A percentile compares a stretch with the other conserved stretches of the same genome.
phyloP scores from a whole-genome alignment of 345 rosid genomes.

The Cardamine occulta region DNA sequence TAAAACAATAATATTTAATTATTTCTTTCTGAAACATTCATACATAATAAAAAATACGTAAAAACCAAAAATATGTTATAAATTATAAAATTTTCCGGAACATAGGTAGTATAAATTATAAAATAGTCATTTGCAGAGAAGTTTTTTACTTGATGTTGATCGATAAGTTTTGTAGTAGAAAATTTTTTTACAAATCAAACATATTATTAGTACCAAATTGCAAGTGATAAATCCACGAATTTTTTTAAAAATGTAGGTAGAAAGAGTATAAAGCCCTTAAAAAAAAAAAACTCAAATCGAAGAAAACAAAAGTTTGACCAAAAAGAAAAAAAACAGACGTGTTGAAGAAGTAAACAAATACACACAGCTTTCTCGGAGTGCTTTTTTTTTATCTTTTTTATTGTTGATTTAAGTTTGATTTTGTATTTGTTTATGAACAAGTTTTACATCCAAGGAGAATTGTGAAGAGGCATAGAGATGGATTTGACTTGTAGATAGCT shows the following conservation, averaged over 20 bases:
- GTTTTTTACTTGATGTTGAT: too few species aligned
- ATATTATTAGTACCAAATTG: neutral
- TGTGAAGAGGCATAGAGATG: slow-evolving; percentile 62
- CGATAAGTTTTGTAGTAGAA: too few species aligned
- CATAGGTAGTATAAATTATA: too few species aligned
- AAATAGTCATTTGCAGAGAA: too few species aligned
- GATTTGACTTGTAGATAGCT: slow-evolving; percentile 69
- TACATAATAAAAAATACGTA: too few species aligned
- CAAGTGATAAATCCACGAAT: neutral
- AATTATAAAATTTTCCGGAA: too few species aligned
- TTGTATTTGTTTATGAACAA: neutral
- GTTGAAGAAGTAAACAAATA: neutral
- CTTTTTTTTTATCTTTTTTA: neutral
- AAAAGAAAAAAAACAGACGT: neutral
- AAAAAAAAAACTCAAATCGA: neutral
- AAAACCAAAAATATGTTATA: too few species aligned
- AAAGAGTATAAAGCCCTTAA: neutral
- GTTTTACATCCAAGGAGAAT: slow-evolving; percentile 69
- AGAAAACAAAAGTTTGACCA: neutral
- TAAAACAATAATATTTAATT: too few species aligned
- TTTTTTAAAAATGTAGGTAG: too few species aligned
- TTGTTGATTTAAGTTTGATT: neutral
- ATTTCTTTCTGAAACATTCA: too few species aligned
- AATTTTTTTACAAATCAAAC: too few species aligned
- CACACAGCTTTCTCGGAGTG: neutral